Percentiles rank a stretch among this genome's conserved stretches.
These are phyloP conservation scores for Botrytis hyacinthi DNA, from an alignment of 2,329 filamentous ascomycete species.

Conservation along the genomic window DNA sequence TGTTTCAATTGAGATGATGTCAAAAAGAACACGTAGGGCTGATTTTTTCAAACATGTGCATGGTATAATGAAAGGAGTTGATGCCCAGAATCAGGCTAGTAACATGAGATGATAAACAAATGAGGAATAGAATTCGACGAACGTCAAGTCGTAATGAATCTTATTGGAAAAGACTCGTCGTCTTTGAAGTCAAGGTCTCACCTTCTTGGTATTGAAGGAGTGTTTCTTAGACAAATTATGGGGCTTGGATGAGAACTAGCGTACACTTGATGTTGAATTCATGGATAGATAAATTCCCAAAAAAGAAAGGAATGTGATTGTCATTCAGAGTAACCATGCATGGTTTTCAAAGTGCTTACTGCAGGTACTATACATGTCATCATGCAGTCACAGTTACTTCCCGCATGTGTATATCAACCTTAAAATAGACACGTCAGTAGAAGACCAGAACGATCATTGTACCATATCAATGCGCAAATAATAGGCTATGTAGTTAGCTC, in stretches of 20 bases:
- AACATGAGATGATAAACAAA: background rate
- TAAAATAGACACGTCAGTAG: background rate
- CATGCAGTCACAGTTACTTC: background rate
- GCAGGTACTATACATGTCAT: slow-evolving; percentile 2
- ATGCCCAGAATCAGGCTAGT: background rate
- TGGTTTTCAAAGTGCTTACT: slow-evolving; percentile 4
- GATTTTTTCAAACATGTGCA: background rate
- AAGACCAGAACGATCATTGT: background rate
- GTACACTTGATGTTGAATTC: background rate
- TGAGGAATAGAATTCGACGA: background rate
- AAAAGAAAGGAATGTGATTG: background rate
- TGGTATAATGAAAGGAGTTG: background rate
- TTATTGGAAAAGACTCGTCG: background rate
- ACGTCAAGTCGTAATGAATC: background rate
- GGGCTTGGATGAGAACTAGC: background rate
- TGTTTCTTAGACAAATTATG: background rate
- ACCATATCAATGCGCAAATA: background rate
- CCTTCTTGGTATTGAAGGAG: background rate
- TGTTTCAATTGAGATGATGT: background rate
- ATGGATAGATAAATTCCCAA: background rate
- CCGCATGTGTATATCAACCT: background rate
- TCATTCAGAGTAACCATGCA: background rate
- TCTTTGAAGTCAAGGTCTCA: background rate
- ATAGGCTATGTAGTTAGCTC: too few species aligned
- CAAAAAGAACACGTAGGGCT: background rate